Percentiles rank a stretch among this genome's conserved stretches.
phyloP scores from a whole-genome alignment of 495 filamentous ascomycete genomes.

The Jackrogersella multiformis region DNA sequence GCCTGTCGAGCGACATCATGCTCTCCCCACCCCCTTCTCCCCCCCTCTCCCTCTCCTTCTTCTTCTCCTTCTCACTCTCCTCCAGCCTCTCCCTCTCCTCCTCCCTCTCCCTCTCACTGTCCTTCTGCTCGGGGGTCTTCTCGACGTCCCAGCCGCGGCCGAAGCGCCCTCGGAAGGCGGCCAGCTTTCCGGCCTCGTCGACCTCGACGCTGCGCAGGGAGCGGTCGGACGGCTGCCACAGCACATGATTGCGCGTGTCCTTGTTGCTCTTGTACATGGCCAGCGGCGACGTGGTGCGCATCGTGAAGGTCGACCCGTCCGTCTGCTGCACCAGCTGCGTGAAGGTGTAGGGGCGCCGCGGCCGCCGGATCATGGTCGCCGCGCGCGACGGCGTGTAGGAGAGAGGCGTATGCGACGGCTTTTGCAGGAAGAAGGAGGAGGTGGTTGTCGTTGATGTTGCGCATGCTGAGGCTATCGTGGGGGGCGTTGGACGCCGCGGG shows the following conservation, averaged over 20 bases:
- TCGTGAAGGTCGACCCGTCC: constrained; percentile 88
- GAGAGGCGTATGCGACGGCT: constrained; percentile 43
- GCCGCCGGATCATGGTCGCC: constrained; percentile 87
- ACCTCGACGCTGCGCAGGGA: constrained; percentile 87
- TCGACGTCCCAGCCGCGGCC: constrained; percentile 82
- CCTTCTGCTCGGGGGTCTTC: background rate
- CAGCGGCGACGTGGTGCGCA: constrained; percentile 85
- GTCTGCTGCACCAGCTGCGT: constrained; percentile 93
- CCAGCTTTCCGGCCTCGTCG: constrained; percentile 92
- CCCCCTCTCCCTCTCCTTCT: too few species aligned
- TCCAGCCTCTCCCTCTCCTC: too few species aligned
- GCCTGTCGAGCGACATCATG: too few species aligned
- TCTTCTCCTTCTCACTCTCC: too few species aligned
- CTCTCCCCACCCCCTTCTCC: too few species aligned
- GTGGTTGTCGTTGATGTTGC: constrained; percentile 14
- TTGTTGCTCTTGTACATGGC: constrained; percentile 80
- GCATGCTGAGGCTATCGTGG: constrained; percentile 5
- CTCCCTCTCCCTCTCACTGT: too few species aligned
- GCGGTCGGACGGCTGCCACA: constrained; percentile 88
- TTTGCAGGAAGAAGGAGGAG: constrained; percentile 46
- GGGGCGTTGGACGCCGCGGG: constrained; percentile 44
- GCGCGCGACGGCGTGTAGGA: constrained; percentile 65
- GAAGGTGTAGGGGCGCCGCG: constrained; percentile 92
- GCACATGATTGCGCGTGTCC: constrained; percentile 84
- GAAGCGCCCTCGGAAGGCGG: constrained; percentile 84